Conservation (phyloP, 768 basidiomycete species). For the Suillus ampliporus region DNA sequence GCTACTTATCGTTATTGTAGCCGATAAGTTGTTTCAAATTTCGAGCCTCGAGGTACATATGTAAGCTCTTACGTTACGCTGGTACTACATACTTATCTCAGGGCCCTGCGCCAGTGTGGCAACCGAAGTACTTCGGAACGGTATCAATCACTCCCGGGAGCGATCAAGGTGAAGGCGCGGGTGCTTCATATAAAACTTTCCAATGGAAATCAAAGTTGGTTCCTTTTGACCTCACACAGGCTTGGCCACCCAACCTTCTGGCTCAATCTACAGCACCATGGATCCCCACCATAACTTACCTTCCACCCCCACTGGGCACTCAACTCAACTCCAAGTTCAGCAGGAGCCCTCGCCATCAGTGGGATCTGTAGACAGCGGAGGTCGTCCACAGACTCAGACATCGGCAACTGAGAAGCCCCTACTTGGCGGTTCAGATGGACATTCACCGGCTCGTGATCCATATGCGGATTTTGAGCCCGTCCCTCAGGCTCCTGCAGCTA, state of each 20-base stretch:
- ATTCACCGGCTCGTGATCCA: constrained; percentile 13
- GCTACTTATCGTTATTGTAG: background rate
- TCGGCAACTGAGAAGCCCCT: constrained; percentile 19
- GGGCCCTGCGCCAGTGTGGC: background rate
- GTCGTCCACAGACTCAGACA: constrained; percentile 3
- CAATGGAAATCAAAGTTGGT: no score
- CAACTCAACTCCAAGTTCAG: background rate
- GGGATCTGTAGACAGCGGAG: background rate
- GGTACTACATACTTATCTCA: background rate
- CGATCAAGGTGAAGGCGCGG: background rate
- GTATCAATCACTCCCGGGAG: background rate
- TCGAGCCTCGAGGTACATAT: no score
- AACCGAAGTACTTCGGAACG: background rate
- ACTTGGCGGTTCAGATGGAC: constrained; percentile 15
- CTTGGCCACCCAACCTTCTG: no score
- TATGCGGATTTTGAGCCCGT: constrained; percentile 15
- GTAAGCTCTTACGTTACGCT: constrained; percentile 2
- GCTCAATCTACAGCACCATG: constrained; percentile 18
- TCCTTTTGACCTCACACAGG: background rate
- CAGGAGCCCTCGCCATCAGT: background rate
- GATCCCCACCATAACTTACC: constrained; percentile 14
- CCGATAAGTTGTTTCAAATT: no score
- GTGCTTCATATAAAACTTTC: background rate
- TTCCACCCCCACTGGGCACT: background rate
- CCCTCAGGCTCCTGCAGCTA: constrained; percentile 10